Conservation (phyloP, 257 asterid species). For the Ehretia macrophylla region DNA sequence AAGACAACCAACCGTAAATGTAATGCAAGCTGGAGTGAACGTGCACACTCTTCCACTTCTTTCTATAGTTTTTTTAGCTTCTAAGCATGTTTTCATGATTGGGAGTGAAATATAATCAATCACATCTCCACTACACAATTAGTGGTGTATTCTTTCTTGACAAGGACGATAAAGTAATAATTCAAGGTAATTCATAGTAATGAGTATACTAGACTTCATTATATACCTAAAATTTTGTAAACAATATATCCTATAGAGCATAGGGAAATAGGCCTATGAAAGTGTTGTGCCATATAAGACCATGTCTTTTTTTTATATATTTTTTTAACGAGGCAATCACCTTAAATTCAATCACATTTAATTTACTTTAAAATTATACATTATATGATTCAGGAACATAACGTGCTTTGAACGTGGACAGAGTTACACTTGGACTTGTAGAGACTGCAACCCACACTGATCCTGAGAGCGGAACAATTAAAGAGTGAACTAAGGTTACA, state of each 20-base stretch:
- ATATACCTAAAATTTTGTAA: background rate
- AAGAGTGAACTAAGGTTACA: no score
- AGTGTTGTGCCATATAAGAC: no score
- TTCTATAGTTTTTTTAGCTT: constrained; percentile 57
- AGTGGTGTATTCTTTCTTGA: background rate
- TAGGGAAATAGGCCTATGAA: background rate
- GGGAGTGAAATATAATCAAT: constrained; percentile 31
- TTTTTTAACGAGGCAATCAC: no score
- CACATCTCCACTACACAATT: constrained; percentile 32
- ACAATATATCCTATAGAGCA: background rate
- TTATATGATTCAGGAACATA: no score
- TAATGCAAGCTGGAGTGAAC: constrained; percentile 12
- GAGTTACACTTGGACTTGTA: no score
- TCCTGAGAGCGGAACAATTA: no score
- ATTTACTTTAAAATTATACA: no score
- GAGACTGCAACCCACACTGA: no score
- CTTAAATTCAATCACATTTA: no score
- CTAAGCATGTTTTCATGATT: constrained; percentile 91
- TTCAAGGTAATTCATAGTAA: constrained; percentile 10
- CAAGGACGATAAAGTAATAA: background rate
- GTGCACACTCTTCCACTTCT: constrained; percentile 3
- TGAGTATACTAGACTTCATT: background rate
- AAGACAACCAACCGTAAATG: constrained; percentile 18
- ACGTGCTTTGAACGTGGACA: no score
- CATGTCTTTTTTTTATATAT: no score